These are phyloP conservation scores for Nakazawaea anatomiae DNA, from an alignment of 805 yeast species.

Conservation along the genomic window DNA sequence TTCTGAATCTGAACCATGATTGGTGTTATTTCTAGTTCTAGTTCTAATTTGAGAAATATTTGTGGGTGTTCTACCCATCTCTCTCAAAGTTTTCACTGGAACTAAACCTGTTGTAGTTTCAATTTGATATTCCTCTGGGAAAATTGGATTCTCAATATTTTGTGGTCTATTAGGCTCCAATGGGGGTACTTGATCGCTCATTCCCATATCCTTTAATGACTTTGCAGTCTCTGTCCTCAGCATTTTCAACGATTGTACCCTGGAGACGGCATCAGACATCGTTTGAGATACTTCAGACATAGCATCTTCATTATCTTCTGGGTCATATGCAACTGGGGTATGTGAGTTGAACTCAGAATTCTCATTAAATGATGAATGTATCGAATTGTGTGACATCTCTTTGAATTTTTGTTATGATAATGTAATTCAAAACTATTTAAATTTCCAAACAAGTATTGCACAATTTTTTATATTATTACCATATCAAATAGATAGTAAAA, in stretches of 20 bases:
- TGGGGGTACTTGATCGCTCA: conserved; percentile 45
- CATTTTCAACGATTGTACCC: conserved; percentile 31
- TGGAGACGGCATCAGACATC: conserved; percentile 22
- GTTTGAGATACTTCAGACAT: conserved; percentile 32
- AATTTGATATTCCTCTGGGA: conserved; percentile 88
- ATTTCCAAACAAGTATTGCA: no score
- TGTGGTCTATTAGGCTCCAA: conserved; percentile 54
- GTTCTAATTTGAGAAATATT: conserved; percentile 14
- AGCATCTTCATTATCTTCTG: conserved; percentile 37
- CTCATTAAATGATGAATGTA: conserved; percentile 8
- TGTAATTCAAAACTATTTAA: not conserved
- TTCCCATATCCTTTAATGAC: conserved; percentile 59
- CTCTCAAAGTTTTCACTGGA: conserved; percentile 66
- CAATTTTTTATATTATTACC: not conserved
- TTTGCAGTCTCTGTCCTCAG: conserved; percentile 68
- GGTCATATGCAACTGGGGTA: conserved; percentile 35
- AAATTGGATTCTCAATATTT: conserved; percentile 56
- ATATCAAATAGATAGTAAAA: not conserved
- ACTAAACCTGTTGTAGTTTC: conserved; percentile 89
- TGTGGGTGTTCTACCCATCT: conserved; percentile 48
- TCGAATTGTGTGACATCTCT: conserved; percentile 1
- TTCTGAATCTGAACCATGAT: conserved; percentile 1
- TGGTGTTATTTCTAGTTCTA: conserved; percentile 1
- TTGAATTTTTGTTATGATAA: not conserved
- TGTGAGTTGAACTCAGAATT: not conserved